Evolutionary conservation across 176 grass and related monocot genomes (phyloP), one percentile per base, ranked within the genome.

Genomic region (Thalia dealbata): DNA sequence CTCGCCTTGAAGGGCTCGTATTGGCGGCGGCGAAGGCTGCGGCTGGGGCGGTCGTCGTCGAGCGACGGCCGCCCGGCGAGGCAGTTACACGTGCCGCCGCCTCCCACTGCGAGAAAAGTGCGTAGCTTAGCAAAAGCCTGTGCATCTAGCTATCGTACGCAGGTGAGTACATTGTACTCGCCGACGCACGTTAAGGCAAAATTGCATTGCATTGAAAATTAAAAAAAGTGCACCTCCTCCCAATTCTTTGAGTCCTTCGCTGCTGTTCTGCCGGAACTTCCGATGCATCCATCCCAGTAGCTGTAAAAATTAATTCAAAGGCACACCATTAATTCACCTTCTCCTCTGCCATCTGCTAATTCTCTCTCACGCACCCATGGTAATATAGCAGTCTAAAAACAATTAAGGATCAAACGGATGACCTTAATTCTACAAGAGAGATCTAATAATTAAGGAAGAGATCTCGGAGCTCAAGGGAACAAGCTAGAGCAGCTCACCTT

Each of bases 211-310:
- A 27, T 52, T 15, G 55, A 80, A 24, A 52, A 74, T 0, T 14
- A 59, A 8, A 19, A 27, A 23, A 16, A 29, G 10, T 42, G 70
- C 81, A 97, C 90, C 85, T 70, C 78, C 16, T n/a, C 51, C 32
- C n/a, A 79, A 88, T 21, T 92, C 93, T 78, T 92, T 92, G 46
- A 92, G 81, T 3, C 78, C 87, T 61, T 99, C 95, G 70, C 87
- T 77, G 79, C 78, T 84, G 41, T 82, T 91, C 71, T 88, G 85
- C 41, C 89, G 85, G 50, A 99, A 73, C 55, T 91, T 99, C 1
- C 90, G 83, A 70, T 99, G 95, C 95, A 99, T 99, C 95, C 95
- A 99, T 77, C 87, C 95, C 2, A 93, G 81, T 52, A 99, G 74
- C 95, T 99, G 82, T 26, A 27, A 84, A 38, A 19, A 26, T 6